These are phyloP conservation scores for Pilobolus umbonatus DNA, from an alignment of 192 early-diverging fungal species.

Conservation along the genomic window DNA sequence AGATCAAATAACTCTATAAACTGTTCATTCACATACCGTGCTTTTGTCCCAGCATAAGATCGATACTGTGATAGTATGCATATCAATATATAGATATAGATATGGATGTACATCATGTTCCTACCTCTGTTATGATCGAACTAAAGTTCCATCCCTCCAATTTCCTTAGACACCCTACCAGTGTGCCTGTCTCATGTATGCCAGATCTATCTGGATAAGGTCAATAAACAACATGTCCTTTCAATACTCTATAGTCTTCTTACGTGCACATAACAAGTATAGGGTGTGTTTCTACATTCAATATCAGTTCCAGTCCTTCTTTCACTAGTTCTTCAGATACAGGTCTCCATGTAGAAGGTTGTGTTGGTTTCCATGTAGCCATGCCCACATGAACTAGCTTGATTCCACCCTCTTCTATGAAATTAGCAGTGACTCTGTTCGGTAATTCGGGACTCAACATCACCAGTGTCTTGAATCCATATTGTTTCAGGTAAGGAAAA, in stretches of 20 bases:
- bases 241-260: constrained; percentile 12
- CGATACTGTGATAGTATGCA: constrained; percentile 58
- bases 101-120: neutral
- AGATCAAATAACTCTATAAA: constrained; percentile 91
- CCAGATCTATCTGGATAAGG: constrained; percentile 57
- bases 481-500: constrained; percentile 75
- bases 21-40: constrained; percentile 90
- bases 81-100: neutral
- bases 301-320: constrained; percentile 83
- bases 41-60: constrained; percentile 87
- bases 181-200: constrained; percentile 87
- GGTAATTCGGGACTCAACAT: constrained; percentile 81
- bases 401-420: constrained; percentile 67
- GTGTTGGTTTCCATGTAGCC: constrained; percentile 62
- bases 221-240: neutral
- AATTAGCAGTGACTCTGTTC: constrained; percentile 65
- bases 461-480: constrained; percentile 74
- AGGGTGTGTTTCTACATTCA: constrained; percentile 82
- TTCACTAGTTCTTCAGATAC: constrained; percentile 94
- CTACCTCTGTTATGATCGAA: constrained; percentile 89
- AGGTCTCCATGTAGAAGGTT: constrained; percentile 74
- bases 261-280: constrained; percentile 88
- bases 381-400: constrained; percentile 65
- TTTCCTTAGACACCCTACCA: constrained; percentile 90
- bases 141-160: constrained; percentile 97